A percentile compares a stretch with the other conserved stretches of the same genome.
phyloP scores from a whole-genome alignment of 2,329 filamentous ascomycete species.

The Fusarium miscanthi region DNA sequence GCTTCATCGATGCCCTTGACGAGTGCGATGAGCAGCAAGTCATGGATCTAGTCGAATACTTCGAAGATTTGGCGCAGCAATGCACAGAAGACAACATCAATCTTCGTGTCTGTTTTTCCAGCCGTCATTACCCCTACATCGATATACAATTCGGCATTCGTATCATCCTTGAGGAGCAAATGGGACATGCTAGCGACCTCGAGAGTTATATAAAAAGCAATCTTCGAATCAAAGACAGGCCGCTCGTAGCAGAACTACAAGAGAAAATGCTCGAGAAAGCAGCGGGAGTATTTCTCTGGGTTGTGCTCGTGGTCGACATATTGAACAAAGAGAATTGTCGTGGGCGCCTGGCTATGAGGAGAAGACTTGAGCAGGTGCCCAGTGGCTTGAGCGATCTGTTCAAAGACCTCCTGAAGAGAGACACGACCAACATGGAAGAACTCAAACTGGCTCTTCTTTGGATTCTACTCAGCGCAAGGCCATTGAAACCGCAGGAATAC shows the following conservation, averaged over 20 bases:
- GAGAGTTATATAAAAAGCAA: constrained; percentile 26
- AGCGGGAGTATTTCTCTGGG: constrained; percentile 58
- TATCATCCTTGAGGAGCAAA: constrained; percentile 43
- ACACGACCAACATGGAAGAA: constrained; percentile 53
- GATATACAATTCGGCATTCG: constrained; percentile 42
- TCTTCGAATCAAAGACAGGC: not conserved
- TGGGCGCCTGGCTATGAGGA: constrained; percentile 43
- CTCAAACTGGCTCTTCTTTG: constrained; percentile 61
- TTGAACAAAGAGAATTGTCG: constrained; percentile 50
- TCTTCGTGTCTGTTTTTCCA: constrained; percentile 57
- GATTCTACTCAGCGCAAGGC: constrained; percentile 61
- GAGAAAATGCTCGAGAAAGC: constrained; percentile 51
- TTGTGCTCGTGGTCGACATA: constrained; percentile 48
- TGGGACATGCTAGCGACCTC: constrained; percentile 44
- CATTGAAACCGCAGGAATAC: constrained; percentile 57
- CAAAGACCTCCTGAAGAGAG: constrained; percentile 60
- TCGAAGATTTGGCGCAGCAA: constrained; percentile 51
- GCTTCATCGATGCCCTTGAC: constrained; percentile 59
- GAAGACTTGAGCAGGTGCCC: constrained; percentile 51
- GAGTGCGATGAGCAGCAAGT: constrained; percentile 58
- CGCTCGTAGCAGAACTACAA: not conserved
- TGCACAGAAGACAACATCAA: rapidly evolving
- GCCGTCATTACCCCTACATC: constrained; percentile 60
- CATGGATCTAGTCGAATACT: constrained; percentile 54
- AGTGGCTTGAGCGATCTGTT: constrained; percentile 60